Percentiles rank a stretch among this genome's conserved stretches.
These are phyloP conservation scores for Sungouiozyma intestinalis DNA, from an alignment of 805 yeast genomes.

Conservation along the genomic window DNA sequence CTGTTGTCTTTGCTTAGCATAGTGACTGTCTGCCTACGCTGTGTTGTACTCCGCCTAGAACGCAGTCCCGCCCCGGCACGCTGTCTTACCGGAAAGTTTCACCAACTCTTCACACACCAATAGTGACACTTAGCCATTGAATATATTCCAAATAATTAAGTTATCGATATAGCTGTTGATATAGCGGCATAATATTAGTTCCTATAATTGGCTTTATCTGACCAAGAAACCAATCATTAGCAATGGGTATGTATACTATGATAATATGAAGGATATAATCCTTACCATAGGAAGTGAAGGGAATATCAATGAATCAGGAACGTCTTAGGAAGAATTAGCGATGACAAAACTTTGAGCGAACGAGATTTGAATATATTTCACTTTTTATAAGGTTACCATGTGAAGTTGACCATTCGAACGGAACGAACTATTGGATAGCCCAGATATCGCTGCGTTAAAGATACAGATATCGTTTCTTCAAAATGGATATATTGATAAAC, in stretches of 20 bases:
- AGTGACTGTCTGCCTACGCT: not conserved
- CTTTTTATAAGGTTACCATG: too few relatives aligned
- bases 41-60: not conserved
- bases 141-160: too few relatives aligned
- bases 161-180: too few relatives aligned
- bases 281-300: not conserved
- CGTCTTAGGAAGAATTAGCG: not conserved
- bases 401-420: not conserved
- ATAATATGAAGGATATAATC: constrained; percentile 4
- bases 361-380: not conserved
- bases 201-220: constrained; percentile 10
- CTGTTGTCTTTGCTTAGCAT: too few relatives aligned
- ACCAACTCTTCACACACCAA: not conserved
- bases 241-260: constrained; percentile 28
- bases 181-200: too few relatives aligned
- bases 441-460: not conserved
- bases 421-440: not conserved
- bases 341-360: not conserved
- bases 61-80: not conserved
- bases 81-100: not conserved
- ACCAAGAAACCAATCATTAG: constrained; percentile 24
- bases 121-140: not conserved
- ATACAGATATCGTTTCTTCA: not conserved
- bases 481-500: not conserved
- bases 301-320: not conserved